Evolutionary conservation across 306 rosid genomes (phyloP), one percentile per base, ranked within the genome.

Genomic region (Castanea sativa): DNA sequence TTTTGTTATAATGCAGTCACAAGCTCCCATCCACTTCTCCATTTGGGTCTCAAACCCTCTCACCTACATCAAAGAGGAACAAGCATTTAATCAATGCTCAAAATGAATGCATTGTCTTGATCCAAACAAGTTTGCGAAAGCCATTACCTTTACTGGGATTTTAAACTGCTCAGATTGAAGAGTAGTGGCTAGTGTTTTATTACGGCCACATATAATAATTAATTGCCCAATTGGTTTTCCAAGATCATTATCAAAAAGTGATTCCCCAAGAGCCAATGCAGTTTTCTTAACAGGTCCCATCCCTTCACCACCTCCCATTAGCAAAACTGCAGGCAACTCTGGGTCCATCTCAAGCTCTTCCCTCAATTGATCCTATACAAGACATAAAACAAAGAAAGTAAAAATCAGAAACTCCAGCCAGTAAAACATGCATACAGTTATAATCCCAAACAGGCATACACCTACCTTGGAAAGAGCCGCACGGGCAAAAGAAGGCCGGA

Each of bases 1-100:
- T 91, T 96, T 96, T 55, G 99, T 93, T 75, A 96, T 96, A 73
- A 96, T 93, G 91, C 99, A 96, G 74, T 96, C 99, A 85, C 94
- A 93, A 81, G 98, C 97, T 86, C 98, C 97, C 99, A 96, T 96
- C 99, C 99, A 96, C 83, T 93, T 93, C 77, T 91, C 91, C 99
- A 96, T 96, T 41, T 86, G 90, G 16, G 85, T 96, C 84, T 91
- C 96, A 59, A 96, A 96, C 41, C 99, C 99, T 88, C 96, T 90
- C 33, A 96, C 65, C 99, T 95, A 52, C 60, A 83, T 67, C 52
- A 69, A 69, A 77, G 74, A 74, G 61, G 71, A 79, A 85, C 20
- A 76, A 20, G 32, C 18, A 52, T 73, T 80, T 51, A 89, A 18
- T 18, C 19, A 0, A 5, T 75, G 72, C 38, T 35, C 53, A 68